A percentile compares a stretch with the other conserved stretches of the same genome.
phyloP scores from a whole-genome alignment of 331 rosid species.

The Arachis monticola region DNA sequence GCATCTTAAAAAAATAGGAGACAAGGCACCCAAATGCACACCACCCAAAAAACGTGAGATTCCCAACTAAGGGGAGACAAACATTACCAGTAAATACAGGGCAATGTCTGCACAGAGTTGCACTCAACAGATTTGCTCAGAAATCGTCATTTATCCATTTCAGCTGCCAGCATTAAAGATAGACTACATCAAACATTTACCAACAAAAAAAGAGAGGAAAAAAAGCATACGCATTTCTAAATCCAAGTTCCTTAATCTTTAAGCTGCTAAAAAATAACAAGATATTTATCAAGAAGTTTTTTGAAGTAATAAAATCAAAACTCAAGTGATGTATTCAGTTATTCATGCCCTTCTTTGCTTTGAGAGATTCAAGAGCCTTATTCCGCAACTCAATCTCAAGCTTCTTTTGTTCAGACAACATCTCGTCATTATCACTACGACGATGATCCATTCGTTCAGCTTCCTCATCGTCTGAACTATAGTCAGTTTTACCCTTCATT shows the following conservation, averaged over 20 bases:
- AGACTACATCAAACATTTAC: conserved; percentile 71
- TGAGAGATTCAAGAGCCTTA: conserved; percentile 88
- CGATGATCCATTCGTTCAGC: conserved; percentile 52
- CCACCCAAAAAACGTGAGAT: conserved; percentile 45
- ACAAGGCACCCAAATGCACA: conserved; percentile 32
- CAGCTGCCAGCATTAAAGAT: conserved; percentile 91
- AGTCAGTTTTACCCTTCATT: conserved; percentile 61
- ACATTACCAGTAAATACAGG: conserved; percentile 56
- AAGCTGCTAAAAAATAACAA: conserved; percentile 42
- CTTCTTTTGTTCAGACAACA: conserved; percentile 61
- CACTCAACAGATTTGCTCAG: conserved; percentile 86
- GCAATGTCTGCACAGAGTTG: conserved; percentile 59
- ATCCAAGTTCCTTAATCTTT: conserved; percentile 43
- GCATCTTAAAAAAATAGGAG: conserved; percentile 32
- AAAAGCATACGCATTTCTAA: conserved; percentile 43
- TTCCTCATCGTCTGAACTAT: conserved; percentile 64
- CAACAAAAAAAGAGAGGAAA: conserved; percentile 24
- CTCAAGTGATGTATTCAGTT: conserved; percentile 39
- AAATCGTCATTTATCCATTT: conserved; percentile 87
- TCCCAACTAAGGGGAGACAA: conserved; percentile 57
- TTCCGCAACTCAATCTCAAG: conserved; percentile 92
- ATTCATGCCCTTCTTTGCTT: conserved; percentile 58
- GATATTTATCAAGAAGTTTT: conserved; percentile 43
- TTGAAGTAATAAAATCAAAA: conserved; percentile 44
- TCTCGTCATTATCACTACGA: conserved; percentile 61